These are phyloP conservation scores for Purpureocillium takamizusanense DNA, from an alignment of 2,329 filamentous ascomycete genomes.

Conservation along the genomic window DNA sequence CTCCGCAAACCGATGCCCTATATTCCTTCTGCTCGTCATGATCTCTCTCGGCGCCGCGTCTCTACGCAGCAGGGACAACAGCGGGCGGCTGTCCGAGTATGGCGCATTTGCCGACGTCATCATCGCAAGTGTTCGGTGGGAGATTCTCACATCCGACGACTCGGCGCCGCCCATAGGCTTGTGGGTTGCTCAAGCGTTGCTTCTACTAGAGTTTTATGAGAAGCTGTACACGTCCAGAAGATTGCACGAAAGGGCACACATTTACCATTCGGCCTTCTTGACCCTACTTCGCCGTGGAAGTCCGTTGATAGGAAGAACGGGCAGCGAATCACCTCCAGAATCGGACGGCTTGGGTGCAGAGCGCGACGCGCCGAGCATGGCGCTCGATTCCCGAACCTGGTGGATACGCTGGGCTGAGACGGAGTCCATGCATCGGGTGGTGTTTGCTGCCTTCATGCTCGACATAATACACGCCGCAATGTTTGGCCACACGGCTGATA, in stretches of 20 bases:
- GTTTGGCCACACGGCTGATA: constrained; percentile 84
- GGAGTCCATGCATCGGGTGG: constrained; percentile 77
- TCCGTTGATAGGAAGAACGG: constrained; percentile 71
- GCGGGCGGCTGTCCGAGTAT: constrained; percentile 35
- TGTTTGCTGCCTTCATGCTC: constrained; percentile 83
- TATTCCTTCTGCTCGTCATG: constrained; percentile 70
- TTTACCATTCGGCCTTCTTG: constrained; percentile 79
- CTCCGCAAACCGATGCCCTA: constrained; percentile 66
- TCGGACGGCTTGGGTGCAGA: constrained; percentile 9
- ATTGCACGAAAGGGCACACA: constrained; percentile 80
- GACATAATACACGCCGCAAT: constrained; percentile 86
- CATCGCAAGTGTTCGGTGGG: constrained; percentile 66
- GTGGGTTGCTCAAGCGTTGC: constrained; percentile 78
- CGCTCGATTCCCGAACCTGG: constrained; percentile 40
- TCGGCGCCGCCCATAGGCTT: constrained; percentile 76
- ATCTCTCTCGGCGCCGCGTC: constrained; percentile 78
- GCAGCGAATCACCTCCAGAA: constrained; percentile 69
- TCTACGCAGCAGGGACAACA: constrained; percentile 56
- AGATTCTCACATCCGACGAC: constrained; percentile 74
- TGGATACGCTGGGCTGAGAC: constrained; percentile 87
- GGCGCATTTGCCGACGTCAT: constrained; percentile 48
- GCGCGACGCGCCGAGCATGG: constrained; percentile 28
- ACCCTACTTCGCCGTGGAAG: constrained; percentile 80
- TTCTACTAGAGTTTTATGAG: constrained; percentile 82
- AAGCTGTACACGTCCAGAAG: constrained; percentile 81